A percentile compares a stretch with the other conserved stretches of the same genome.
Conservation (phyloP, 1,139 yeast genomes). For the Yamadazyma oceani region DNA sequence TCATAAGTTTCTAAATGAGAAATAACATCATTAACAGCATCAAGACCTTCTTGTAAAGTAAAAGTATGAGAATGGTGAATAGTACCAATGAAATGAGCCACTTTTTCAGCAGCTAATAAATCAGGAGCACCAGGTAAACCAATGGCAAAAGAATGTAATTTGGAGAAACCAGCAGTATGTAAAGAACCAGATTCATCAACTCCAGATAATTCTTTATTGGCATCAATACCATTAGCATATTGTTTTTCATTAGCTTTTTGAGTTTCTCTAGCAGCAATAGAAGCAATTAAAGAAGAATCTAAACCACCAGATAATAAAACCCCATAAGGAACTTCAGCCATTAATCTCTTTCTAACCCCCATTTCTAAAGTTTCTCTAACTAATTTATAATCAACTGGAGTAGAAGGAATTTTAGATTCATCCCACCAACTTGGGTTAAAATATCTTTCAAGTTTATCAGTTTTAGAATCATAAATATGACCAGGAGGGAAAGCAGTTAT, state of each 20-base stretch:
- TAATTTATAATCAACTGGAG: slow-evolving; percentile 66
- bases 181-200: slow-evolving; percentile 85
- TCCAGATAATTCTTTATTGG: slow-evolving; percentile 75
- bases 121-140: slow-evolving; percentile 99
- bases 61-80: slow-evolving; percentile 97
- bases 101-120: slow-evolving; percentile 92
- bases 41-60: slow-evolving; percentile 94
- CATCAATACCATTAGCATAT: slow-evolving; percentile 47
- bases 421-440: slow-evolving; percentile 96
- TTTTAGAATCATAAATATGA: slow-evolving; percentile 88
- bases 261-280: slow-evolving; percentile 97
- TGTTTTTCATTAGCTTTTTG: slow-evolving; percentile 76
- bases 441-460: slow-evolving; percentile 83
- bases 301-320: slow-evolving; percentile 95
- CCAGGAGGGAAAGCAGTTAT: slow-evolving; percentile 98
- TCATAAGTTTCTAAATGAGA: slow-evolving; percentile 96
- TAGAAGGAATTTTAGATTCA: slow-evolving; percentile 66
- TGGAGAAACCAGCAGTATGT: slow-evolving; percentile 76
- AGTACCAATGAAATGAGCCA: slow-evolving; percentile 92
- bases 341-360: slow-evolving; percentile 97
- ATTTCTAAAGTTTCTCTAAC: slow-evolving; percentile 83
- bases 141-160: slow-evolving; percentile 92
- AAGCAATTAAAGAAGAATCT: slow-evolving; percentile 92
- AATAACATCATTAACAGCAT: slow-evolving; percentile 91
- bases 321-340: slow-evolving; percentile 99